A percentile compares a stretch with the other conserved stretches of the same genome.
Evolutionary conservation across 345 rosid genomes (phyloP).

Genomic region (Arabis alpina): DNA sequence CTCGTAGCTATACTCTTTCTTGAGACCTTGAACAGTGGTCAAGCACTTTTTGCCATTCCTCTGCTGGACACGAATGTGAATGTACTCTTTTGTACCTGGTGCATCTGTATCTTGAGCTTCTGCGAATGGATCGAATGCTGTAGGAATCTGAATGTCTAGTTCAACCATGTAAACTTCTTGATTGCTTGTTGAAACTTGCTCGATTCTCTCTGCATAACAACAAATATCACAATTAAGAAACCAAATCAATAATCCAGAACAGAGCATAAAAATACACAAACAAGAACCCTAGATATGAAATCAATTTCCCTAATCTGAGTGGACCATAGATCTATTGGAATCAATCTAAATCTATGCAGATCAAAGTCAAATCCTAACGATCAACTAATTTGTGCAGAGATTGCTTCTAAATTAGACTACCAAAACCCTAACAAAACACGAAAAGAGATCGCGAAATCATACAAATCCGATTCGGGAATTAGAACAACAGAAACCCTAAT

Average conservation of each 20-base stretch:
- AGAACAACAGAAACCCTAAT: neutral
- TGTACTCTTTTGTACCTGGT: conserved; percentile 62
- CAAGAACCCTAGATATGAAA: neutral
- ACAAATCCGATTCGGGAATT: neutral
- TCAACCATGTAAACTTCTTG: conserved; percentile 81
- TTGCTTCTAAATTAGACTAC: neutral
- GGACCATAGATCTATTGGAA: no score
- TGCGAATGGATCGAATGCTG: conserved; percentile 71
- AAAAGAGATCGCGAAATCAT: neutral
- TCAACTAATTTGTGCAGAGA: neutral
- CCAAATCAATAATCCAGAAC: neutral
- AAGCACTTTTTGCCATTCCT: conserved; percentile 82
- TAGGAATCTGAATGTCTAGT: conserved; percentile 59
- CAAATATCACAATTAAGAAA: neutral
- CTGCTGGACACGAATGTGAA: conserved; percentile 77
- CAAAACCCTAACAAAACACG: neutral
- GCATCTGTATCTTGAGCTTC: conserved; percentile 61
- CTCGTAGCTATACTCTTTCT: conserved; percentile 65
- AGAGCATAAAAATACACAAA: neutral
- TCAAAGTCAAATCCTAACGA: no score
- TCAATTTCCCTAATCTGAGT: no score
- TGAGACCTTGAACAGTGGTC: conserved; percentile 80
- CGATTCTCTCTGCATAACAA: conserved; percentile 4
- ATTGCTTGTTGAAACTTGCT: conserved; percentile 29
- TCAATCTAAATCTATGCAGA: no score